A percentile compares a stretch with the other conserved stretches of the same genome.
Conservation (phyloP, 2,329 filamentous ascomycete species). For the Phaeosphaeria sp. region DNA sequence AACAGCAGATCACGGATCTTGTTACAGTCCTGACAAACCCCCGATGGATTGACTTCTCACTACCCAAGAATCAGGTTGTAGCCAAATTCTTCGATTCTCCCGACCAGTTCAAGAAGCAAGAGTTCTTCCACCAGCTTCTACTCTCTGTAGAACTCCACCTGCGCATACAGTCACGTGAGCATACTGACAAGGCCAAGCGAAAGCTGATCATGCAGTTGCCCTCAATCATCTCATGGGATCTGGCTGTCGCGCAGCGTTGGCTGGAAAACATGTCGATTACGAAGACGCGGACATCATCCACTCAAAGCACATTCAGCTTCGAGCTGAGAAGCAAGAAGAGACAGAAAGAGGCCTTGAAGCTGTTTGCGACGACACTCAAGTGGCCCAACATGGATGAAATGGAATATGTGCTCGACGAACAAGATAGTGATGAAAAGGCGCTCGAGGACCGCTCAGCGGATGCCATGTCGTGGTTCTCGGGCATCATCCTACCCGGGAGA, state of each 20-base stretch:
- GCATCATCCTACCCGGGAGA: conserved; percentile 73
- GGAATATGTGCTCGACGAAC: conserved; percentile 66
- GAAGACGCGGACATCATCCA: conserved; percentile 57
- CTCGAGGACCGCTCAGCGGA: conserved; percentile 71
- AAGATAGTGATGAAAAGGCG: conserved; percentile 55
- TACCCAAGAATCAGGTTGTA: conserved; percentile 72
- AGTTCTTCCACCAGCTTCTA: conserved; percentile 79
- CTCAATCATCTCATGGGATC: conserved; percentile 73
- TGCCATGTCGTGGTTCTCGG: conserved; percentile 79
- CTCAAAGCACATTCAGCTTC: conserved; percentile 60
- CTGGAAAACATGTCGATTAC: conserved; percentile 72
- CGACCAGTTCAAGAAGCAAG: conserved; percentile 65
- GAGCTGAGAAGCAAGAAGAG: conserved; percentile 69
- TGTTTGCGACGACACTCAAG: conserved; percentile 74
- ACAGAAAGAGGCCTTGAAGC: conserved; percentile 71
- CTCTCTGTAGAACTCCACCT: conserved; percentile 75
- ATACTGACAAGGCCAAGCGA: conserved; percentile 69
- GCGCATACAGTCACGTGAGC: conserved; percentile 68
- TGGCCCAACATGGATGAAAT: conserved; percentile 76
- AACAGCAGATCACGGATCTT: conserved; percentile 75
- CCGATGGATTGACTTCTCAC: conserved; percentile 76
- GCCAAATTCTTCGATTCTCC: conserved; percentile 72
- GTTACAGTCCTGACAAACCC: conserved; percentile 72
- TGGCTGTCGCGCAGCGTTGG: conserved; percentile 77
- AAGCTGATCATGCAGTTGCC: conserved; percentile 70